Evolutionary conservation across 495 filamentous ascomycete species (phyloP), one percentile per base, ranked within the genome.

Genomic region (Hypoxylon lienhwacheense): DNA sequence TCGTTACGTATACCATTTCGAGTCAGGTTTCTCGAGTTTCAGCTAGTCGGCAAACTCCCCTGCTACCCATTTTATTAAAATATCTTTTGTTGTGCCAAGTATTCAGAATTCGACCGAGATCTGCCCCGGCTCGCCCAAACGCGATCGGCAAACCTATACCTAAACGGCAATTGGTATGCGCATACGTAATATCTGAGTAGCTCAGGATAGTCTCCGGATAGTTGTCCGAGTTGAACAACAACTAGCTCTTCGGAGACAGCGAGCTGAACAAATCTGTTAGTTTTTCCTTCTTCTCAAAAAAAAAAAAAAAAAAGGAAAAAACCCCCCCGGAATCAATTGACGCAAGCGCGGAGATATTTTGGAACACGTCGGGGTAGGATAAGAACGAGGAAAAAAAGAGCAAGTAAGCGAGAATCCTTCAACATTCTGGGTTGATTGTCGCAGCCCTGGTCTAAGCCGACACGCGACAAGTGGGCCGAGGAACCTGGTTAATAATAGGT

Each of bases 401-500:
- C 41, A 20, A 39, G 17, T n/a, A n/a, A n/a, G n/a, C n/a, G n/a
- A 28, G 40, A 60, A 49, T 50, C 26, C 20, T 47, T 40, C 37
- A n/a, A n/a, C 24, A 40, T 39, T 40, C 34, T 39, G 34, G 40
- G 12, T 47, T 32, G 51, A 55, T 52, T 53, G 37, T 61, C 52
- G 52, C 46, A 61, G 20, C 58, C 58, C 58, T 32, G 58, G 52
- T 43, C 47, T 24, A 56, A 52, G 15, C 52, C 58, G 58, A 61
- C 58, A 61, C 58, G 58, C 58, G 58, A 61, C 52, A 53, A 61
- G 58, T 61, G 52, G 58, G 47, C 47, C 52, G 19, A 22, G 20
- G 35, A 61, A 61, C 47, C 57, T 61, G 52, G 58, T 61, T 56
- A 48, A 61, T 61, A 61, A 61, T 61, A 61, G 41, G 52, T 55